Evolutionary conservation across 148 eudicot species (phyloP).

Genomic region (Cornus florida): DNA sequence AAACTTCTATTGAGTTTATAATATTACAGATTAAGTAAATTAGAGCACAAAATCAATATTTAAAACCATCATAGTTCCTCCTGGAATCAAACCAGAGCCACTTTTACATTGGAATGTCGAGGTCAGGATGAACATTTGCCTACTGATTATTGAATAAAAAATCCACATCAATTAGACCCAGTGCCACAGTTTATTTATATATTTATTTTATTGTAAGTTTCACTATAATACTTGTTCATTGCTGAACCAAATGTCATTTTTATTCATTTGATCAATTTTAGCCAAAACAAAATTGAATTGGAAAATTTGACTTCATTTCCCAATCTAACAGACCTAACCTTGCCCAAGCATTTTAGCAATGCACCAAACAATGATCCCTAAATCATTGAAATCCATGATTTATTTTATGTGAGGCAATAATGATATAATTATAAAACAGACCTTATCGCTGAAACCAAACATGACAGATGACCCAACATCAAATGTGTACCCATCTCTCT

Average conservation of each 20-base stretch:
- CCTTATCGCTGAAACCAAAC: conserved; percentile 99
- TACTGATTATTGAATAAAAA: too few relatives aligned
- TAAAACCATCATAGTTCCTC: not conserved
- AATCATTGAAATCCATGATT: not conserved
- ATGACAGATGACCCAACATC: conserved; percentile 99
- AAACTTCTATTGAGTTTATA: too few relatives aligned
- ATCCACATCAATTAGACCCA: not conserved
- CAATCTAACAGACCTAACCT: too few relatives aligned
- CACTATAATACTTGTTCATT: not conserved
- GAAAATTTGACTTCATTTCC: not conserved
- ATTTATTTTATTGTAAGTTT: not conserved
- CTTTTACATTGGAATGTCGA: not conserved
- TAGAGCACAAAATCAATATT: not conserved
- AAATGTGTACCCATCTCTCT: conserved; percentile 90
- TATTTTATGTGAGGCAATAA: not conserved
- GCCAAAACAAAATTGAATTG: not conserved
- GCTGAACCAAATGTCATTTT: not conserved
- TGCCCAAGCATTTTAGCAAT: too few relatives aligned
- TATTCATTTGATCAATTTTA: not conserved
- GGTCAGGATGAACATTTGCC: too few relatives aligned
- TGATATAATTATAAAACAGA: conserved; percentile 12
- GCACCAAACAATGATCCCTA: too few relatives aligned
- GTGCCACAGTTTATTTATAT: not conserved
- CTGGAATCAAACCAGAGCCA: not conserved
- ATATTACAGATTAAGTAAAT: not conserved